These are phyloP conservation scores for Zygosaccharomyces kombuchaensis DNA, from an alignment of 805 yeast species.

Conservation along the genomic window DNA sequence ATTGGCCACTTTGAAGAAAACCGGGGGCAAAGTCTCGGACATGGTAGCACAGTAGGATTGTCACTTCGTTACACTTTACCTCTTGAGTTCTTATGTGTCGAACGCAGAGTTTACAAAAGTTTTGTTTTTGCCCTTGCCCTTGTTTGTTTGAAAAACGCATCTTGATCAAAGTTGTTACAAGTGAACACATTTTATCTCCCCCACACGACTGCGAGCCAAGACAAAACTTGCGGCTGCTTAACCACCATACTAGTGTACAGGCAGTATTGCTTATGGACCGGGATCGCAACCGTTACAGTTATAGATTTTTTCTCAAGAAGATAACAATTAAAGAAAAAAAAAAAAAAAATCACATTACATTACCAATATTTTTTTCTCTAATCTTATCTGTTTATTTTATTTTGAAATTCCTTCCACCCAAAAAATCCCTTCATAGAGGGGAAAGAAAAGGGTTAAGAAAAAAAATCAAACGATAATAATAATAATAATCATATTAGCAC, in stretches of 20 bases:
- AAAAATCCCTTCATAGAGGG: not conserved
- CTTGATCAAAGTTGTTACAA: not conserved
- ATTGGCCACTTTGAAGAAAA: constrained; percentile 41
- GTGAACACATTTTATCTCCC: not conserved
- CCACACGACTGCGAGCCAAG: too few relatives aligned
- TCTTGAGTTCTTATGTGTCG: not conserved
- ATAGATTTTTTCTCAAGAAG: not conserved
- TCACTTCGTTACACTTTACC: not conserved
- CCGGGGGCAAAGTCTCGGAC: constrained; percentile 13
- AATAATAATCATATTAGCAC: constrained; percentile 1
- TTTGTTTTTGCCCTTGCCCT: not conserved
- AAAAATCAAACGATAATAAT: not conserved
- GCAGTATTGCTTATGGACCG: too few relatives aligned
- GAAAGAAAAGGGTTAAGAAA: constrained; percentile 2
- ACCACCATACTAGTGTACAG: too few relatives aligned
- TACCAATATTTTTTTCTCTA: not conserved
- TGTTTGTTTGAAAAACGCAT: not conserved
- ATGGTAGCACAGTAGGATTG: not conserved
- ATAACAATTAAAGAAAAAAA: not conserved
- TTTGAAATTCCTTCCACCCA: not conserved
- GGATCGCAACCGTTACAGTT: too few relatives aligned
- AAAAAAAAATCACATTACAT: not conserved
- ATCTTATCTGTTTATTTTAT: not conserved
- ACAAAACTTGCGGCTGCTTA: too few relatives aligned
- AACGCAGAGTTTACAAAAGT: not conserved